Evolutionary conservation across 83 land plant species (phyloP).

Genomic region (Larix sibirica): DNA sequence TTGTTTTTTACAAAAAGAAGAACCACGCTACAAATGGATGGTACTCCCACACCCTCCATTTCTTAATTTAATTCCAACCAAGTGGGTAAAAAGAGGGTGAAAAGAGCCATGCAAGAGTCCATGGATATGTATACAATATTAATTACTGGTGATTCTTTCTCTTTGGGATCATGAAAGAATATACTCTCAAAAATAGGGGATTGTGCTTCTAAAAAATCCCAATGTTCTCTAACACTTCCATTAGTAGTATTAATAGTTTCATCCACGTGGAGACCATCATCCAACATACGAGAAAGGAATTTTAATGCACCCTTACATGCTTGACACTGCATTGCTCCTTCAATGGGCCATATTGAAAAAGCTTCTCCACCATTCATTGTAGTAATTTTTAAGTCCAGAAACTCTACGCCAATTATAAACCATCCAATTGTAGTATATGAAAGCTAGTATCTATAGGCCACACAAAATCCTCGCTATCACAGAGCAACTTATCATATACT

Average conservation of each 20-base stretch:
- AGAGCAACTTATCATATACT: too few species aligned
- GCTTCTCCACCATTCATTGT: slow-evolving; percentile 56
- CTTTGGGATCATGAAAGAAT: slow-evolving; percentile 64
- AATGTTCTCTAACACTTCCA: slow-evolving; percentile 61
- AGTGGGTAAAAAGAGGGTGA: too few species aligned
- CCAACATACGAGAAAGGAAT: slow-evolving; percentile 71
- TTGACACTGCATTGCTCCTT: slow-evolving; percentile 34
- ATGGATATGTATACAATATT: slow-evolving; percentile 58
- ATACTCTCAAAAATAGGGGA: slow-evolving; percentile 74
- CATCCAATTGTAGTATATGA: too few species aligned
- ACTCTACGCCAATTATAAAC: too few species aligned
- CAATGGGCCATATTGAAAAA: slow-evolving; percentile 57
- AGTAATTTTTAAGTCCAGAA: too few species aligned
- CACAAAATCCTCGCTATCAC: too few species aligned
- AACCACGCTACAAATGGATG: too few species aligned
- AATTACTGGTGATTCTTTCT: slow-evolving; percentile 64
- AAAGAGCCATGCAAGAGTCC: slow-evolving; percentile 65
- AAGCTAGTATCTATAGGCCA: too few species aligned
- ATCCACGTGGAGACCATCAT: slow-evolving; percentile 65
- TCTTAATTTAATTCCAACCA: too few species aligned
- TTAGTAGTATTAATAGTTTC: slow-evolving; percentile 56
- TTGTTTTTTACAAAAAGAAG: too few species aligned
- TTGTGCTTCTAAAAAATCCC: slow-evolving; percentile 55
- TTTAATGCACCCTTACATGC: slow-evolving; percentile 14
- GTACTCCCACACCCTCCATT: too few species aligned